Conservation (phyloP, 2,329 filamentous ascomycete species). For the Beauveria caledonica region DNA sequence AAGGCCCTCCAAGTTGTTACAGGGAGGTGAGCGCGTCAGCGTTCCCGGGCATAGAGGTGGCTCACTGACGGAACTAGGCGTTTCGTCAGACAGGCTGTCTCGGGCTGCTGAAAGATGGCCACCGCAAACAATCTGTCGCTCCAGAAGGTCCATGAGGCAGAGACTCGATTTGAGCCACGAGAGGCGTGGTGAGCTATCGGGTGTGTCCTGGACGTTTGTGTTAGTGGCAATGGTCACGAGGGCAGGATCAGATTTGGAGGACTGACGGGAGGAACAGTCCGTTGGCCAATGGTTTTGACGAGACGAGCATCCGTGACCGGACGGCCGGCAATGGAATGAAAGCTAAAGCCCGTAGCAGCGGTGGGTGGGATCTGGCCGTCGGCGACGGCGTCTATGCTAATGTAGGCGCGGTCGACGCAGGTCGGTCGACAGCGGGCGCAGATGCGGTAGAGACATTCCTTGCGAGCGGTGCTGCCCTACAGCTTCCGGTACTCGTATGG, state of each 20-base stretch:
- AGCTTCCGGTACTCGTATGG: slow-evolving; percentile 21
- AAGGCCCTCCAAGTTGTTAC: slow-evolving; percentile 1
- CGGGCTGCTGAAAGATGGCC: background rate
- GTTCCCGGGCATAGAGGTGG: background rate
- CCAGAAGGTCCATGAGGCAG: slow-evolving; percentile 10
- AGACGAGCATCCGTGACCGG: slow-evolving; percentile 34
- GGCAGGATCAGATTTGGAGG: background rate
- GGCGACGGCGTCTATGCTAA: slow-evolving; percentile 43
- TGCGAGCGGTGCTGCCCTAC: slow-evolving; percentile 28
- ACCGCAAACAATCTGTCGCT: slow-evolving; percentile 8
- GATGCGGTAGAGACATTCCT: slow-evolving; percentile 43
- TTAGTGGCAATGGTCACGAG: background rate
- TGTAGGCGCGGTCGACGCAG: slow-evolving; percentile 34
- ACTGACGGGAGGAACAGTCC: slow-evolving; percentile 29
- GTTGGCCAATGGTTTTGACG: slow-evolving; percentile 32
- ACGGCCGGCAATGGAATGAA: slow-evolving; percentile 34
- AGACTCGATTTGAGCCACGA: slow-evolving; percentile 6
- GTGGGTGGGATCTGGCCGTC: slow-evolving; percentile 41
- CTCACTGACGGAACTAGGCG: background rate
- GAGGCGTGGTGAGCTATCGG: background rate
- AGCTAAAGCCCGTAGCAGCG: slow-evolving; percentile 44
- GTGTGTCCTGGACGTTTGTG: background rate
- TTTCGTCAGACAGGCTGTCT: background rate
- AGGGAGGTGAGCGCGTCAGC: background rate
- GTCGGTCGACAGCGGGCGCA: slow-evolving; percentile 42